Conservation (phyloP, 495 filamentous ascomycete species). For the Neurospora hispaniola region DNA sequence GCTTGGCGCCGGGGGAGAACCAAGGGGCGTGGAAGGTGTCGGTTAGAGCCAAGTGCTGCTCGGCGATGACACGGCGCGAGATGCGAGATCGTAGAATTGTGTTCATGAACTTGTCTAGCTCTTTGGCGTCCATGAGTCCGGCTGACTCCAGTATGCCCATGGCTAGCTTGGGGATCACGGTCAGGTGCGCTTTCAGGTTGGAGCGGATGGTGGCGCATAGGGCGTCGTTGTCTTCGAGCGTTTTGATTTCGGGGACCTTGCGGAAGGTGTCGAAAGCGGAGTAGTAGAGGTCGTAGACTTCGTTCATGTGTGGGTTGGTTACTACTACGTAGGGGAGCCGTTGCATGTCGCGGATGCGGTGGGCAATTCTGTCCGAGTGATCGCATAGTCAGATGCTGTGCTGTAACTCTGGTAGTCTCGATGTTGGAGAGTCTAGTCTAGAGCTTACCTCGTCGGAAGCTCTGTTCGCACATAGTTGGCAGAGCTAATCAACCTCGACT, state of each 20-base stretch:
- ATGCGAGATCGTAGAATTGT: slow-evolving; percentile 85
- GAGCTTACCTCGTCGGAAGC: slow-evolving; percentile 68
- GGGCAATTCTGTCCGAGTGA: slow-evolving; percentile 53
- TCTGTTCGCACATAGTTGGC: slow-evolving; percentile 97
- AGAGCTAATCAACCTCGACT: slow-evolving; percentile 77
- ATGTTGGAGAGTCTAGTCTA: too few relatives aligned
- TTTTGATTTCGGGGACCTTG: slow-evolving; percentile 70
- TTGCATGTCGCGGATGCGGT: slow-evolving; percentile 95
- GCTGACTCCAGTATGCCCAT: slow-evolving; percentile 89
- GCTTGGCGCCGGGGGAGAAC: slow-evolving; percentile 76
- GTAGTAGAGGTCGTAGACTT: slow-evolving; percentile 96
- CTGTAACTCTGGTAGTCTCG: not conserved
- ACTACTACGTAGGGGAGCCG: slow-evolving; percentile 92
- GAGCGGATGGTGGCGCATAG: slow-evolving; percentile 74
- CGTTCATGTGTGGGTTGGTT: slow-evolving; percentile 84
- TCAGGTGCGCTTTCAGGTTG: slow-evolving; percentile 77
- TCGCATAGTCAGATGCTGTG: not conserved
- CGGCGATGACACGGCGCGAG: slow-evolving; percentile 89
- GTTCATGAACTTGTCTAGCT: slow-evolving; percentile 92
- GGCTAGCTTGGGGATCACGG: slow-evolving; percentile 85
- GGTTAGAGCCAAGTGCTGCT: slow-evolving; percentile 93
- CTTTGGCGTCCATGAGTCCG: slow-evolving; percentile 61
- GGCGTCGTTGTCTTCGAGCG: slow-evolving; percentile 78
- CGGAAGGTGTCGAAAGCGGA: slow-evolving; percentile 86
- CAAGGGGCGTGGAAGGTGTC: slow-evolving; percentile 90